Evolutionary conservation across 225 moss, liverwort and hornwort genomes (phyloP), one percentile per base, ranked within the genome.

Genomic region (Pleurozium schreberi): DNA sequence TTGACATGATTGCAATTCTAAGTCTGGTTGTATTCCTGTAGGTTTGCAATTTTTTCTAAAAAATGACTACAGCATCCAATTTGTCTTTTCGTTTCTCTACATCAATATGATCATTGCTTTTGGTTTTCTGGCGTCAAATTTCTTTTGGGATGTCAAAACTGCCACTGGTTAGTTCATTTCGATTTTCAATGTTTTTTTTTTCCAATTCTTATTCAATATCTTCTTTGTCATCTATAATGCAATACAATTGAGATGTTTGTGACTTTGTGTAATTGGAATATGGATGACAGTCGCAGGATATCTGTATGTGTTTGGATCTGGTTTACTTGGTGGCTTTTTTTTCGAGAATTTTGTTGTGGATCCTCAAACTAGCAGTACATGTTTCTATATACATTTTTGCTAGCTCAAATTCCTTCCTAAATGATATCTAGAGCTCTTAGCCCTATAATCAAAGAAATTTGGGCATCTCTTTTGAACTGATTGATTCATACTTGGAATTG

Each of bases 221-320:
- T 81, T 69, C 12, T 88, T 84, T 62, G 42, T 47, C 45, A 66
- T 59, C 3, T 3, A 8, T 18, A 65, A 64, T 67, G 38, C 40
- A 68, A 45, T 42, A 23, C 2, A 0, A 6, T 47, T 43, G 6
- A 1, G 1, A 82, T 47, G 3, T 8, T 14, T 78, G n/a, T n/a
- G n/a, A n/a, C n/a, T n/a, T n/a, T n/a, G 14, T 23, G 9, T 79
- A 83, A 89, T 3, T 52, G 49, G 86, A 28, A 86, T 88, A 4
- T 88, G 62, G 31, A 40, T 82, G 88, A 82, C 95, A 98, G 98
- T 97, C 75, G 93, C 93, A 80, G 96, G 95, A 53, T 98, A 98
- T 89, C 92, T 98, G 25, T 98, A 98, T 82, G 96, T 98, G 6
- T 95, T 98, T 88, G 98, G 97, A 91, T 95, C 92, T 43, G 97